Evolutionary conservation across 257 asterid species (phyloP), one percentile per base, ranked within the genome.

Genomic region (Nicotiana noctiflora): DNA sequence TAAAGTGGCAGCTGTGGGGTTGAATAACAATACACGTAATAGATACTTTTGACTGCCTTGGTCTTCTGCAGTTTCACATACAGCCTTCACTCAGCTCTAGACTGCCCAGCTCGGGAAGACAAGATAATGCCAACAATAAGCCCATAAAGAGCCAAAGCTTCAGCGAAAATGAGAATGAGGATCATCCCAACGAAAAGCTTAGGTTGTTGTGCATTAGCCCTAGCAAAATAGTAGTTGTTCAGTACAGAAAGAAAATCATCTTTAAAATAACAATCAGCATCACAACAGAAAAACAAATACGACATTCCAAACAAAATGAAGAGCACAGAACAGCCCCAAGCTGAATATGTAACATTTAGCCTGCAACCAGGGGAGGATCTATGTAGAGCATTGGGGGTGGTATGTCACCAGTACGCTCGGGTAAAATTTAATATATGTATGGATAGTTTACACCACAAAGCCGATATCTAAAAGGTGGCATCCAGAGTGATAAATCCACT

Each of bases 161-260:
- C 95, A 57, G 93, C 95, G 12, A 91, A 91, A 82, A 91, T 91
- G 80, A 91, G 93, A 88, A 91, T 91, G 57, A 91, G 93, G 86
- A 91, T 91, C 95, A 91, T 89, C 62, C 95, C 92, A n/a, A 91
- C 95, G 19, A 91, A 91, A 64, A 89, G 95, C 87, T 89, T 91
- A 8, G 93, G 92, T 81, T 91, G 93, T 82, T 91, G 95, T 75
- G 95, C 95, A 62, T 87, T 91, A 64, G 95, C 93, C 89, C 95
- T 91, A 89, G 82, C n/a, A 85, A 81, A 55, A 68, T 68, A 2
- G 21, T 68, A 1, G 76, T 40, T 19, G 34, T 68, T 40, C 32
- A 23, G 77, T 46, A 70, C 59, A 23, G 37, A 44, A 2, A 21
- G 3, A 44, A 55, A 46, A 46, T 40, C 1, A 21, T 23, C 23